Evolutionary conservation across 352 stramenopile genomes (phyloP).

Genomic region (Peronospora belbahrii): DNA sequence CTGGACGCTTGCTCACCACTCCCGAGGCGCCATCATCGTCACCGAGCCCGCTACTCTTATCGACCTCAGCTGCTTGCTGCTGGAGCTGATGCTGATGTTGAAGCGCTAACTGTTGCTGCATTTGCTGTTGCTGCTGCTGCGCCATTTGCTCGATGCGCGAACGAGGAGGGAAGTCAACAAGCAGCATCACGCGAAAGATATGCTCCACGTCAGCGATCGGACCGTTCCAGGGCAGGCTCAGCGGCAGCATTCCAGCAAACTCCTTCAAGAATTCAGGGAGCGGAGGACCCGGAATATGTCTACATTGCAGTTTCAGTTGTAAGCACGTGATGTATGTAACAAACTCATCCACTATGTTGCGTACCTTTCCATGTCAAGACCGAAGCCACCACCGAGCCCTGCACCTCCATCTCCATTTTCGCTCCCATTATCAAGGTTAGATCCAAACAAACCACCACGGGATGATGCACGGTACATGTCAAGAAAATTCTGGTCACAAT

Average conservation of each 20-base stretch:
- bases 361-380: constrained; percentile 42
- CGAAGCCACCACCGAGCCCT: constrained; percentile 21
- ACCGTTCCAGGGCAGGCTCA: constrained; percentile 80
- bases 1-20: constrained; percentile 73
- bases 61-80: constrained; percentile 43
- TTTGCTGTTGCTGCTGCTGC: constrained; percentile 58
- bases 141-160: constrained; percentile 63
- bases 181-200: constrained; percentile 75
- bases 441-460: constrained; percentile 10
- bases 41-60: constrained; percentile 32
- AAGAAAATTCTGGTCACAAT: constrained; percentile 66
- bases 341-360: not conserved
- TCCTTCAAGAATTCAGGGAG: constrained; percentile 82
- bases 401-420: constrained; percentile 18
- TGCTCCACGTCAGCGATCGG: constrained; percentile 82
- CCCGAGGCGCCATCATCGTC: constrained; percentile 38
- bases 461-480: constrained; percentile 64
- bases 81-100: constrained; percentile 51
- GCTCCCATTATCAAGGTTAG: constrained; percentile 11
- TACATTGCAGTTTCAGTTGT: constrained; percentile 14
- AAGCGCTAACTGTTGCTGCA: constrained; percentile 41
- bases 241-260: constrained; percentile 71
- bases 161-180: constrained; percentile 74
- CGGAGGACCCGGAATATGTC: constrained; percentile 62
- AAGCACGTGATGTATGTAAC: not conserved